phyloP scores from a whole-genome alignment of 1,284 basidiomycete genomes.

The Kwoniella shivajii region DNA sequence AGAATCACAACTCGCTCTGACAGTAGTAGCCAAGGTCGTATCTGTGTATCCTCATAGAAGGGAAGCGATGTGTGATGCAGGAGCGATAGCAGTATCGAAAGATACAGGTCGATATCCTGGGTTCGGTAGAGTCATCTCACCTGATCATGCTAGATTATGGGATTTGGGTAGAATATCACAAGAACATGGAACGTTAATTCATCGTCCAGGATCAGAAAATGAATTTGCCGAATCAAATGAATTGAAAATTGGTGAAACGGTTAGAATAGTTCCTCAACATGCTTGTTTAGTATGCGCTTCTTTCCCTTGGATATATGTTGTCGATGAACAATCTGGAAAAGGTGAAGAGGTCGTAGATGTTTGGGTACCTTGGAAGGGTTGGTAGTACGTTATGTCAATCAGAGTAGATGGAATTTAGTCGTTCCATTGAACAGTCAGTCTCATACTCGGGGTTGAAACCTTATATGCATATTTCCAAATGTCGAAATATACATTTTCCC shows the following conservation, averaged over 20 bases:
- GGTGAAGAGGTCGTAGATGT: constrained; percentile 69
- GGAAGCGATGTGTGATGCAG: constrained; percentile 69
- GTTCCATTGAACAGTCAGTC: too few relatives aligned
- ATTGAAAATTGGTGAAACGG: constrained; percentile 62
- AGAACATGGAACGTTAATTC: constrained; percentile 74
- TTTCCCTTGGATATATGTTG: constrained; percentile 78
- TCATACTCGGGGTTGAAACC: too few relatives aligned
- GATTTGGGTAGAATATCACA: constrained; percentile 69
- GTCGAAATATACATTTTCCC: too few relatives aligned
- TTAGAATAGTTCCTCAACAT: constrained; percentile 54
- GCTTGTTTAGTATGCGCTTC: constrained; percentile 73
- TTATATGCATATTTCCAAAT: too few relatives aligned
- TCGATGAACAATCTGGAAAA: constrained; percentile 60
- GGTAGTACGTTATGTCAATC: too few relatives aligned
- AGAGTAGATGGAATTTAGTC: too few relatives aligned
- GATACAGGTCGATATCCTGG: constrained; percentile 72
- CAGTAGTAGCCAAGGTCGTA: constrained; percentile 71
- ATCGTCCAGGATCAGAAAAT: constrained; percentile 19
- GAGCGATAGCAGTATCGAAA: constrained; percentile 80
- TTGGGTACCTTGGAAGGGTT: constrained; percentile 89
- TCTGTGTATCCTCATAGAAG: constrained; percentile 72
- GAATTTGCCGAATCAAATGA: constrained; percentile 37
- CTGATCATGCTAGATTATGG: constrained; percentile 62
- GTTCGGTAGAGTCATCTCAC: constrained; percentile 66
- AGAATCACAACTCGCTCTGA: constrained; percentile 64